phyloP scores from a whole-genome alignment of 2,329 filamentous ascomycete species.

The Fusarium sp. region DNA sequence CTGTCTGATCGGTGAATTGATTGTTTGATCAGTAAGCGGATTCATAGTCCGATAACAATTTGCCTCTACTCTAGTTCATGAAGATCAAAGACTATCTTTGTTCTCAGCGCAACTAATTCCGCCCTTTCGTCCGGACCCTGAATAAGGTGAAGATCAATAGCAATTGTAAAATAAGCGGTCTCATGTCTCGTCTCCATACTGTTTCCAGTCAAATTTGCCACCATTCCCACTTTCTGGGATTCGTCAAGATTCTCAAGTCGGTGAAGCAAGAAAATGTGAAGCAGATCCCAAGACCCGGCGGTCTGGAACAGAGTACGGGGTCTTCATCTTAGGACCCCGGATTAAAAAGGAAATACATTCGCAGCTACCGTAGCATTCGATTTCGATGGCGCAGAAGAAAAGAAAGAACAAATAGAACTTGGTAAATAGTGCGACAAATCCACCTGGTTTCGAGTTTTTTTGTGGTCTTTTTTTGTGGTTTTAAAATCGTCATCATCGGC shows the following conservation, averaged over 20 bases:
- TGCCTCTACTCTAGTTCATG: slow-evolving; percentile 20
- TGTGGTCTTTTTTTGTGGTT: neutral
- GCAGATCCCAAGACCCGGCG: slow-evolving; percentile 26
- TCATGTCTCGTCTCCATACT: slow-evolving; percentile 9
- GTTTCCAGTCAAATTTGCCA: slow-evolving; percentile 36
- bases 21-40: slow-evolving; percentile 9
- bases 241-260: slow-evolving; percentile 30
- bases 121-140: neutral
- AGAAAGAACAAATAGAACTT: slow-evolving; percentile 14
- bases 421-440: slow-evolving; percentile 10
- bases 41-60: neutral
- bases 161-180: slow-evolving; percentile 16
- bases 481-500: slow-evolving; percentile 8
- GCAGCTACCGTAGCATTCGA: neutral
- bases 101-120: slow-evolving; percentile 1
- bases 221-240: slow-evolving; percentile 27
- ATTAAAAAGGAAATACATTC: slow-evolving; percentile 34
- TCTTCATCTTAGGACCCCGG: slow-evolving; percentile 32
- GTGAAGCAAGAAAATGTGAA: slow-evolving; percentile 27
- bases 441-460: neutral
- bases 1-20: neutral
- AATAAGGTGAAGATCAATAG: slow-evolving; percentile 21
- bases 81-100: neutral
- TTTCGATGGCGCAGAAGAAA: slow-evolving; percentile 22
- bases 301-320: slow-evolving; percentile 34